A percentile compares a stretch with the other conserved stretches of the same genome.
Evolutionary conservation across 768 basidiomycete genomes (phyloP).

Genomic region (Pleurotus tuoliensis): DNA sequence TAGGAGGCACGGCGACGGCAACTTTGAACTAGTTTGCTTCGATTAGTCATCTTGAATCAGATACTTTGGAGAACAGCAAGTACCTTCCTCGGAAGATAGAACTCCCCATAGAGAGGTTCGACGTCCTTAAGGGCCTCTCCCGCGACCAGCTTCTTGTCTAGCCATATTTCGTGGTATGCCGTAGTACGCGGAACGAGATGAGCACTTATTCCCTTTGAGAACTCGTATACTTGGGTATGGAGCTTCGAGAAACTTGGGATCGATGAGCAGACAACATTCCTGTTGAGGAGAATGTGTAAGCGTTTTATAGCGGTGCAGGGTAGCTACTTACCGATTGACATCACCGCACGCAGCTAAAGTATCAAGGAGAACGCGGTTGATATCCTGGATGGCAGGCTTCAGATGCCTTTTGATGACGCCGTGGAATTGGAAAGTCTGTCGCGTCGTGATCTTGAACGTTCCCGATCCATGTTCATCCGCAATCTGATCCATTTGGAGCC

Average conservation of each 20-base stretch:
- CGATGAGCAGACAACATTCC: conserved; percentile 88
- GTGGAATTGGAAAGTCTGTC: conserved; percentile 99
- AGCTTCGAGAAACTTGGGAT: conserved; percentile 87
- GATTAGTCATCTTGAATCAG: conserved; percentile 4
- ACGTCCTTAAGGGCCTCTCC: conserved; percentile 93
- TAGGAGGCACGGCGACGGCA: conserved; percentile 93
- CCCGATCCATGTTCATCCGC: conserved; percentile 92
- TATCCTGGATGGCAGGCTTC: conserved; percentile 94
- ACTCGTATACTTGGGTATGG: conserved; percentile 79
- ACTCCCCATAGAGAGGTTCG: conserved; percentile 96
- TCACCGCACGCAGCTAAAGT: conserved; percentile 98
- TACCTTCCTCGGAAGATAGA: conserved; percentile 96
- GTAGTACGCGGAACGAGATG: conserved; percentile 86
- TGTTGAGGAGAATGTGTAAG: conserved; percentile 23
- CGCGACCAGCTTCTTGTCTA: conserved; percentile 94
- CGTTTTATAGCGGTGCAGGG: not conserved
- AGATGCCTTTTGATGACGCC: conserved; percentile 96
- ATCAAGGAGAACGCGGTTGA: conserved; percentile 87
- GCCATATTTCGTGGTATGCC: conserved; percentile 99
- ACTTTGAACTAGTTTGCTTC: conserved; percentile 77
- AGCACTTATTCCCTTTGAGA: conserved; percentile 79
- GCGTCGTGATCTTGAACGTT: conserved; percentile 96
- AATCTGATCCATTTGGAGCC: conserved; percentile 95
- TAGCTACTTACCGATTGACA: conserved; percentile 72
- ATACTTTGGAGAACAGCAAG: conserved; percentile 9